These are phyloP conservation scores for Blepharisma japonicum DNA, from an alignment of 73 alveolate genomes.

Conservation along the genomic window DNA sequence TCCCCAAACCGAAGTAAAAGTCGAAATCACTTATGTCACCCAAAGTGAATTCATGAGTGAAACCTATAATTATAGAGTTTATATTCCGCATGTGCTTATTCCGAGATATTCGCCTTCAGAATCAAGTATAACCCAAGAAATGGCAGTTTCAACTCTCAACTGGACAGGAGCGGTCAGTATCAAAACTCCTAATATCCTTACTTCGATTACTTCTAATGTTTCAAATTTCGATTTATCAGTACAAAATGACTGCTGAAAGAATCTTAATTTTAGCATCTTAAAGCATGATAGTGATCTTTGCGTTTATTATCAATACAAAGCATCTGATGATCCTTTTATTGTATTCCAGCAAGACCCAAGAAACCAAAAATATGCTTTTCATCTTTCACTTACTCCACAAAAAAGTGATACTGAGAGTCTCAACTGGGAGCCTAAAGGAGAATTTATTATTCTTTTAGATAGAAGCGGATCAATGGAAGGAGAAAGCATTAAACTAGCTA, in stretches of 20 bases:
- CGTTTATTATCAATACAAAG: background rate
- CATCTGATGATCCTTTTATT: background rate
- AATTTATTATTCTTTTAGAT: constrained; percentile 66
- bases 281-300: background rate
- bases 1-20: background rate
- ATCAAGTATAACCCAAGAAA: background rate
- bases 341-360: background rate
- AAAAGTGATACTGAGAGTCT: background rate
- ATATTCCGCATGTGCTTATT: background rate
- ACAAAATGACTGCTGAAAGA: background rate
- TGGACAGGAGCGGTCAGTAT: background rate
- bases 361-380: background rate
- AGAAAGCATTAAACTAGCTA: constrained; percentile 57
- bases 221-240: background rate
- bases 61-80: background rate
- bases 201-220: background rate
- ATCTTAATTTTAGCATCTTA: background rate
- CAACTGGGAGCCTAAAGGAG: constrained; percentile 27
- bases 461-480: constrained; percentile 91
- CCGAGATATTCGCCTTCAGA: background rate
- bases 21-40: background rate
- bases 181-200: background rate
- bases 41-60: background rate
- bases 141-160: background rate
- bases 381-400: constrained; percentile 12